Conservation (phyloP, 2,329 filamentous ascomycete genomes). For the Apiospora saccharicola region DNA sequence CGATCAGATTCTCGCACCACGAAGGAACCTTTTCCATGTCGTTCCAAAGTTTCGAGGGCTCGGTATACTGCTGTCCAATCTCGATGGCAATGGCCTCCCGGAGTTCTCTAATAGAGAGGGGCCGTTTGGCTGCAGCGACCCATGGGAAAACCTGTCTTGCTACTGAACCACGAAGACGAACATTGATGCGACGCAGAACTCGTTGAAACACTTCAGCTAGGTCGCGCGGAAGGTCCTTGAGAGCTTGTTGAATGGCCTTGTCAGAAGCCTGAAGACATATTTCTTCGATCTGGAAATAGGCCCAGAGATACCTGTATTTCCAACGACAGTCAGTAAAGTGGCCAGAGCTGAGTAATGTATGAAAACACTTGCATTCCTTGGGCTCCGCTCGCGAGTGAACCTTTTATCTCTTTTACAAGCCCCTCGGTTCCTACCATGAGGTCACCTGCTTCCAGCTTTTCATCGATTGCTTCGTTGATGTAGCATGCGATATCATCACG, state of each 20-base stretch:
- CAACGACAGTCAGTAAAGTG: conserved; percentile 23
- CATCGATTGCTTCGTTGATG: conserved; percentile 30
- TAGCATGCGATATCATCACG: conserved; percentile 35
- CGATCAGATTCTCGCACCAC: conserved; percentile 33
- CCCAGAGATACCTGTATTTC: conserved; percentile 33
- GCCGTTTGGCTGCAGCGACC: background rate
- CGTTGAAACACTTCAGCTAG: background rate
- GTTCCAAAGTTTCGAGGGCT: background rate
- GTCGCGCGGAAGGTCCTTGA: conserved; percentile 42
- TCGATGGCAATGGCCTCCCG: background rate
- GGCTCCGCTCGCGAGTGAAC: conserved; percentile 38
- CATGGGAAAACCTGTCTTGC: background rate
- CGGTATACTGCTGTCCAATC: background rate
- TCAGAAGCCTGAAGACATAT: conserved; percentile 31
- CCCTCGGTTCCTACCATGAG: conserved; percentile 28
- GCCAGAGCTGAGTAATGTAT: background rate
- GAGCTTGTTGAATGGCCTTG: conserved; percentile 36
- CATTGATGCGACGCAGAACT: background rate
- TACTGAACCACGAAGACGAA: background rate
- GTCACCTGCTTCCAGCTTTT: conserved; percentile 27
- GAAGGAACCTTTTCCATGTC: conserved; percentile 3
- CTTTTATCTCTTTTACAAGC: conserved; percentile 36
- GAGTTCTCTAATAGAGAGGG: background rate
- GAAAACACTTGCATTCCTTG: conserved; percentile 42
- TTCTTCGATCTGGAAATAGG: conserved; percentile 31